Conservation (phyloP, 768 basidiomycete genomes). For the Plicaturopsis crispa region DNA sequence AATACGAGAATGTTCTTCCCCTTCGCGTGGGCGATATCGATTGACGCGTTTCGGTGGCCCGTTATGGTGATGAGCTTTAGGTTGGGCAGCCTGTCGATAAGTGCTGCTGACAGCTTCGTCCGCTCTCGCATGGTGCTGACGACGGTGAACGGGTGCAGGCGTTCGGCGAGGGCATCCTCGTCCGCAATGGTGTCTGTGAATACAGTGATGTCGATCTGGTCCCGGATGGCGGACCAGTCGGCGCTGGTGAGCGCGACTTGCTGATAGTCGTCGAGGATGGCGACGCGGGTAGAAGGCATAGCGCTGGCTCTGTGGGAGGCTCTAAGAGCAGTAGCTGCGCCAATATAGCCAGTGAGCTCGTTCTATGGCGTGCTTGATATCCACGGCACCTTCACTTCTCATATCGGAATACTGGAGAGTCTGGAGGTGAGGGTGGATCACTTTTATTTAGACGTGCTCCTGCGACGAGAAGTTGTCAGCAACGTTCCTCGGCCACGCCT, state of each 20-base stretch:
- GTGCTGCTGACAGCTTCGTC: conserved; percentile 42
- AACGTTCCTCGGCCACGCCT: too few relatives aligned
- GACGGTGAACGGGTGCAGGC: conserved; percentile 45
- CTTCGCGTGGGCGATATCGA: conserved; percentile 40
- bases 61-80: conserved; percentile 57
- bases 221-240: conserved; percentile 43
- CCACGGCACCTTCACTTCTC: too few relatives aligned
- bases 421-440: too few relatives aligned
- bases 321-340: too few relatives aligned
- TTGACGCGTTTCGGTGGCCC: conserved; percentile 38
- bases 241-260: conserved; percentile 39
- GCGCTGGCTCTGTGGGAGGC: too few relatives aligned
- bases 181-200: conserved; percentile 46
- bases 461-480: too few relatives aligned
- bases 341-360: too few relatives aligned
- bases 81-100: conserved; percentile 50
- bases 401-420: too few relatives aligned
- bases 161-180: conserved; percentile 39
- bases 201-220: conserved; percentile 32
- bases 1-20: conserved; percentile 42
- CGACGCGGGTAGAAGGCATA: conserved; percentile 29
- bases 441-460: too few relatives aligned
- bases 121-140: conserved; percentile 64
- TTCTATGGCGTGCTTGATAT: too few relatives aligned
- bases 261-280: conserved; percentile 60